A percentile compares a stretch with the other conserved stretches of the same genome.
Conservation (phyloP, 495 filamentous ascomycete genomes). For the Xylaria telfairii region DNA sequence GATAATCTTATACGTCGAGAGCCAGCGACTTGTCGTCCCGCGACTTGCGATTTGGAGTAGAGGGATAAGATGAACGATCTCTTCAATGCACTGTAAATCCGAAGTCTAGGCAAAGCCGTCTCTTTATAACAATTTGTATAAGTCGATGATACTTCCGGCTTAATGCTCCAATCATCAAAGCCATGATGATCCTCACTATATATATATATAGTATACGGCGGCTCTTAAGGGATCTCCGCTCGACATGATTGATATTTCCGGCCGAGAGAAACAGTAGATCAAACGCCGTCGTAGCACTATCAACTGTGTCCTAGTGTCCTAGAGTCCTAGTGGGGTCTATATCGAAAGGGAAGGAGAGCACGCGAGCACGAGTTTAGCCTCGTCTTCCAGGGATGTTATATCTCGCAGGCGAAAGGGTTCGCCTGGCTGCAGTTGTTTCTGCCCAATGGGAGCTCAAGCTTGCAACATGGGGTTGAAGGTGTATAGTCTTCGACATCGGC, state of each 20-base stretch:
- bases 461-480: background rate
- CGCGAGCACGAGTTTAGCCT: background rate
- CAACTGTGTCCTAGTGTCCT: background rate
- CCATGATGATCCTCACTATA: constrained; percentile 3
- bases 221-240: constrained; percentile 11
- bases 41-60: constrained; percentile 30
- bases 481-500: background rate
- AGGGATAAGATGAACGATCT: background rate
- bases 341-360: constrained; percentile 13
- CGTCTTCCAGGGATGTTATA: constrained; percentile 6
- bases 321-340: constrained; percentile 9
- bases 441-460: constrained; percentile 7
- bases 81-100: background rate
- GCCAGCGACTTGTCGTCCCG: constrained; percentile 36
- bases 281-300: constrained; percentile 15
- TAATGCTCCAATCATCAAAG: background rate
- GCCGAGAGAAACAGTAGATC: constrained; percentile 17
- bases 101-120: background rate
- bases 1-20: constrained; percentile 22
- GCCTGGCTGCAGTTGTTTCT: background rate
- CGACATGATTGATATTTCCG: background rate
- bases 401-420: background rate
- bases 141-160: background rate
- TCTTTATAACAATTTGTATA: constrained; percentile 9
- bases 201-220: constrained; percentile 3